Conservation (phyloP, 306 rosid genomes). For the Gastrolobium villosum region DNA sequence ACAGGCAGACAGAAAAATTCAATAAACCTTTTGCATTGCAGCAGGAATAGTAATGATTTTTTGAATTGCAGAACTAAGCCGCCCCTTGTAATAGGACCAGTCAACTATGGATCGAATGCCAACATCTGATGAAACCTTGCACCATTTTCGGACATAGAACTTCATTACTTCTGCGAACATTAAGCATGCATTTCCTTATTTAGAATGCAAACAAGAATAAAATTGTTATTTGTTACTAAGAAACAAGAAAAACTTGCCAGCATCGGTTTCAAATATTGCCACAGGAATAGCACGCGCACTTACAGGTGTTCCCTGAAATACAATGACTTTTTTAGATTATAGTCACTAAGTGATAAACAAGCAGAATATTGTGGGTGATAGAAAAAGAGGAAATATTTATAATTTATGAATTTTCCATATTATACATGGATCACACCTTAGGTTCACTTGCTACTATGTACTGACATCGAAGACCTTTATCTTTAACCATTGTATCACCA, state of each 20-base stretch:
- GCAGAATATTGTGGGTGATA: slow-evolving; percentile 38
- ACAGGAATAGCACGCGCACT: slow-evolving; percentile 99
- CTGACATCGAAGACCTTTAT: slow-evolving; percentile 96
- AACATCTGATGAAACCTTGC: slow-evolving; percentile 92
- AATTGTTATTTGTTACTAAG: slow-evolving; percentile 23
- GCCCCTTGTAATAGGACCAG: slow-evolving; percentile 99
- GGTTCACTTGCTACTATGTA: slow-evolving; percentile 99
- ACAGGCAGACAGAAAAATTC: slow-evolving; percentile 41
- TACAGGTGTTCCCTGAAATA: slow-evolving; percentile 93
- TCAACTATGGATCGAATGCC: slow-evolving; percentile 93
- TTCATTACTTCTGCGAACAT: slow-evolving; percentile 84
- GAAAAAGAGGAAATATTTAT: slow-evolving; percentile 22
- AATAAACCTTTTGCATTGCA: slow-evolving; percentile 96
- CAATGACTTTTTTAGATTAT: slow-evolving; percentile 19
- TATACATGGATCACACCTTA: slow-evolving; percentile 58
- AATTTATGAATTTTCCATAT: slow-evolving; percentile 19
- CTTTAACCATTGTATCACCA: slow-evolving; percentile 95
- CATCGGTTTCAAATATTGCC: slow-evolving; percentile 94
- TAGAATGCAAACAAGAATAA: slow-evolving; percentile 38
- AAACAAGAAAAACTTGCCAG: slow-evolving; percentile 65
- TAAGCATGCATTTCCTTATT: slow-evolving; percentile 36
- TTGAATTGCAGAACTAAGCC: slow-evolving; percentile 93
- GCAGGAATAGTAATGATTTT: slow-evolving; percentile 97
- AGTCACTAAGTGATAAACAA: slow-evolving; percentile 36
- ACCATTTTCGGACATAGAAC: slow-evolving; percentile 95